phyloP scores from a whole-genome alignment of 1,284 basidiomycete genomes.

The Ustilago lituana region DNA sequence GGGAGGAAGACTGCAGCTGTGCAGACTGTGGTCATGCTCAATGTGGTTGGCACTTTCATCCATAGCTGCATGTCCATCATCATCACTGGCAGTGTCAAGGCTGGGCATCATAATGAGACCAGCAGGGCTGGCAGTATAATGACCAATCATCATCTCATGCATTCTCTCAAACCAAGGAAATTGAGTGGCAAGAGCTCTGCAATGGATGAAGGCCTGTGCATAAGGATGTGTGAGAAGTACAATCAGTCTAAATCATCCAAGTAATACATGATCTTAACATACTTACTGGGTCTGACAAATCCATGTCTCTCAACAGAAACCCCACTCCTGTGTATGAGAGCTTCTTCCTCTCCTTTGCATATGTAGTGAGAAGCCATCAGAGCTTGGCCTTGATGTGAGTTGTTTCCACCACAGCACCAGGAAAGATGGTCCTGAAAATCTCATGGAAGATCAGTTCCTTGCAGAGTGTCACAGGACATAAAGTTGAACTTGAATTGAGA shows the following conservation, averaged over 20 bases:
- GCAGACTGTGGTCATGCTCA: too few relatives aligned
- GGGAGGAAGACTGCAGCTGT: too few relatives aligned
- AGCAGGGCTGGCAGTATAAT: neutral
- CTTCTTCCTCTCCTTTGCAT: neutral
- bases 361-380: neutral
- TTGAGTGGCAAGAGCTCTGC: neutral
- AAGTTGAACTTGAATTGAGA: too few relatives aligned
- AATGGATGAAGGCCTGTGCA: neutral
- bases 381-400: neutral
- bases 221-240: neutral
- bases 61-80: too few relatives aligned
- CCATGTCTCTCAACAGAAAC: neutral
- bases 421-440: too few relatives aligned
- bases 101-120: too few relatives aligned
- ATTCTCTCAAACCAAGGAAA: neutral
- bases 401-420: too few relatives aligned
- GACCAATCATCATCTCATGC: neutral
- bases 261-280: neutral
- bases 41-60: too few relatives aligned
- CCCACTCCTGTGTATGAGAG: neutral
- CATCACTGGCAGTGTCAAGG: too few relatives aligned
- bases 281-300: neutral
- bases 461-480: too few relatives aligned
- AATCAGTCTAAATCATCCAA: neutral
- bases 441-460: too few relatives aligned